phyloP scores from a whole-genome alignment of 2,329 filamentous ascomycete genomes.

The Epichloe sp. region DNA sequence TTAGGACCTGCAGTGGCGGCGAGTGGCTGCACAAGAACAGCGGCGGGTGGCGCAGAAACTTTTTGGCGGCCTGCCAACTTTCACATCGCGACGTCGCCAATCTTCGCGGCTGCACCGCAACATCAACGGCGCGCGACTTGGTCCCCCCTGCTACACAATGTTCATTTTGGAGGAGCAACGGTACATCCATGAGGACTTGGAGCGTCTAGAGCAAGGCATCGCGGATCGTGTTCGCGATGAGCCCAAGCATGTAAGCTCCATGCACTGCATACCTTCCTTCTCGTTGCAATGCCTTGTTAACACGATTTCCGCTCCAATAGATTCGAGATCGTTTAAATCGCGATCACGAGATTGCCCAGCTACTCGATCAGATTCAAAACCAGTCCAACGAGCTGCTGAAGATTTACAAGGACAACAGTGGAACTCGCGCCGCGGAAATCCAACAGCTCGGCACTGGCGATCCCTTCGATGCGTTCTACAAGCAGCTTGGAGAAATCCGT shows the following conservation, averaged over 20 bases:
- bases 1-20: too few species aligned
- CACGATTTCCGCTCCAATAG: conserved; percentile 28
- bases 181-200: conserved; percentile 89
- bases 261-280: background rate
- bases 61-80: too few species aligned
- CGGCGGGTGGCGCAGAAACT: too few species aligned
- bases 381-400: conserved; percentile 71
- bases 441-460: conserved; percentile 76
- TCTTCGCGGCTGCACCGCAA: background rate
- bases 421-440: conserved; percentile 62
- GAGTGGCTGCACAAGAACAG: too few species aligned
- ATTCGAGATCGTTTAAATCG: conserved; percentile 79
- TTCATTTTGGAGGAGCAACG: conserved; percentile 87
- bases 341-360: conserved; percentile 82
- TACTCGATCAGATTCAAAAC: conserved; percentile 74
- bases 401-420: conserved; percentile 72
- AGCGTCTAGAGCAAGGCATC: conserved; percentile 88
- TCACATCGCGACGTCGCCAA: background rate
- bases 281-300: conserved; percentile 8
- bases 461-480: conserved; percentile 83
- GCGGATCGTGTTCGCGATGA: conserved; percentile 82
- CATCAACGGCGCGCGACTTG: background rate
- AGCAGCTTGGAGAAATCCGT: conserved; percentile 66
- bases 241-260: conserved; percentile 60
- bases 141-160: conserved; percentile 34